Evolutionary conservation across 371 early-diverging fungal genomes (phyloP).

Genomic region (Syncephalastrum contaminatum): DNA sequence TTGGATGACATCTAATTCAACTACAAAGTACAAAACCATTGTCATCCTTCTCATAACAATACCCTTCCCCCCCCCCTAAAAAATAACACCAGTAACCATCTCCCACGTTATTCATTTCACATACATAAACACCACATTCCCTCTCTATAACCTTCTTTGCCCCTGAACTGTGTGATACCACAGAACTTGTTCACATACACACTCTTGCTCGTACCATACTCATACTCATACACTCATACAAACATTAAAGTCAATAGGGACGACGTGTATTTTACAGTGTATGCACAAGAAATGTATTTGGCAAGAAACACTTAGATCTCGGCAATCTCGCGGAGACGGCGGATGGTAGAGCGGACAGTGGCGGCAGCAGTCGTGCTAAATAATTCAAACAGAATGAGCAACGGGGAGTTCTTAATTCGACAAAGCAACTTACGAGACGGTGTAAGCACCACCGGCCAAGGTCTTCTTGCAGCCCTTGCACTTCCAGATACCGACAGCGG

Average conservation of each 20-base stretch:
- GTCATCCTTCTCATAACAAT: background rate
- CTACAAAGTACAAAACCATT: background rate
- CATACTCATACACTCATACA: no score
- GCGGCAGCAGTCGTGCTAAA: constrained; percentile 87
- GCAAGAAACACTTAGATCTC: constrained; percentile 69
- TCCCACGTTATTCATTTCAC: background rate
- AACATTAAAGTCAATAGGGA: no score
- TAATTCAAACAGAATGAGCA: constrained; percentile 1
- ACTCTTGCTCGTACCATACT: background rate
- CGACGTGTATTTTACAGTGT: no score
- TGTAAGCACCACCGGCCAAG: constrained; percentile 98
- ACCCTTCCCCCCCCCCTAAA: background rate
- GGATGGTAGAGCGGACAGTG: constrained; percentile 91
- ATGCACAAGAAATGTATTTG: no score
- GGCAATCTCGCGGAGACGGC: constrained; percentile 96
- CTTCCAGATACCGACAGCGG: constrained; percentile 98
- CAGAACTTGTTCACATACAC: background rate
- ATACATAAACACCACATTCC: background rate
- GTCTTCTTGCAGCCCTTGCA: constrained; percentile 94
- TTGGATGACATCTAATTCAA: constrained; percentile 68
- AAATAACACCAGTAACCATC: background rate
- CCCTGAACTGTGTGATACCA: no score
- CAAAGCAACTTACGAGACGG: constrained; percentile 66
- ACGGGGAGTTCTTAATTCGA: background rate
- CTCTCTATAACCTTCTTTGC: no score